Base-by-base conservation (phyloP, 768 basidiomycete species). In the Leucosporidium creatinivorum region DNA sequence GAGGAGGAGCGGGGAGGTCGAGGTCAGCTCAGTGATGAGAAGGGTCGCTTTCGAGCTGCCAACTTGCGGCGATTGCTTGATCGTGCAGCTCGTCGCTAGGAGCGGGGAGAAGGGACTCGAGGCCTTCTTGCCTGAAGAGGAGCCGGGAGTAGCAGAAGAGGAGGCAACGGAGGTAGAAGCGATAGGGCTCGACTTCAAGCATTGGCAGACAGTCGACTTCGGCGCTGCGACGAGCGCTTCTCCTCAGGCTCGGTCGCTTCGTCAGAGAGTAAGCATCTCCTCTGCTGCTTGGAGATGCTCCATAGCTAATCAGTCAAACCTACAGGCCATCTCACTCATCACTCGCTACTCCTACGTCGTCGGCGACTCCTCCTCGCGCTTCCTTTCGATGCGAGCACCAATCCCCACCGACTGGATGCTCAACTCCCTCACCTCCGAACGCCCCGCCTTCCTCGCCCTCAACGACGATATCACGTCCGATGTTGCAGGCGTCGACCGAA, bases 21-120 rank as follows among this genome's bases (percentile, higher is more conserved):
- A 36, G 21, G 78, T 79, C 9, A 73, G 69, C 19, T 76, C 73
- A 5, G 63, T 78, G 26, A 78, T 81, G 74, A 77, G 70, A 62
- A 73, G 76, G 56, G 74, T 80, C 33, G 78, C 80, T 0, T 80
- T 79, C 69, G 74, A 75, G 18, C 61, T 69, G 13, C 44, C 74
- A 18, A 30, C 56, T 12, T 81, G 80, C 70, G 81, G 81, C n/a
- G 80, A 81, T 59, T 80, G 79, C 62, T 36, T 79, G 10, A 76
- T 81, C 39, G 63, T 73, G 2, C 76, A 78, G 1, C 73, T 81
- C 33, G 65, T 80, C 15, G 58, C 73, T 13, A 66, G 71, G 3
- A 79, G 79, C 68, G 77, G 79, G 7, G 66, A 71, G 13, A 68
- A 71, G 8, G 81, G 81, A 5, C 66, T 81, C 4, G 73, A 75